Percentiles rank a stretch among this genome's conserved stretches.
These are phyloP conservation scores for Chenopodium berlandieri DNA, from an alignment of 148 eudicot species.

Conservation along the genomic window DNA sequence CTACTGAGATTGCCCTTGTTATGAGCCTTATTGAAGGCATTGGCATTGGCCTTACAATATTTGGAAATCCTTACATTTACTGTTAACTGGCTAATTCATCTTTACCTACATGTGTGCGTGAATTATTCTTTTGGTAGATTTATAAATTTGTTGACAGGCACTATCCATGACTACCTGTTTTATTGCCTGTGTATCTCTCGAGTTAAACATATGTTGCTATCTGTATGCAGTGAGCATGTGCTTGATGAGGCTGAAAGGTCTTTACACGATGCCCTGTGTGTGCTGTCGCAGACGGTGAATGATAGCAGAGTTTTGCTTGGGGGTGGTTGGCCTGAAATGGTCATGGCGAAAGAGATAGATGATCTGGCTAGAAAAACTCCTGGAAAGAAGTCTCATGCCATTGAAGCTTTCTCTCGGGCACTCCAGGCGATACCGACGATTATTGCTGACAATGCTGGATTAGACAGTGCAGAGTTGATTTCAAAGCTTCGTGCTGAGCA, in stretches of 20 bases:
- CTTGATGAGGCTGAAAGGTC: constrained; percentile 99
- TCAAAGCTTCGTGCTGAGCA: constrained; percentile 97
- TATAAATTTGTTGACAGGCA: neutral
- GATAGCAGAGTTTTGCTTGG: constrained; percentile 93
- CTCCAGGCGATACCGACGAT: constrained; percentile 87
- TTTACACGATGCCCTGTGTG: constrained; percentile 93
- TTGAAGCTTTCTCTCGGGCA: constrained; percentile 94
- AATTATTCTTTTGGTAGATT: neutral
- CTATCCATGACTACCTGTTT: neutral
- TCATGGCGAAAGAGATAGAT: constrained; percentile 96
- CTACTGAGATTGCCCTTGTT: neutral
- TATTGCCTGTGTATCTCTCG: neutral
- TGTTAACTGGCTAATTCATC: neutral
- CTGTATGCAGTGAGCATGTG: constrained; percentile 71
- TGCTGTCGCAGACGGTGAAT: constrained; percentile 89
- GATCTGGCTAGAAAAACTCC: constrained; percentile 91
- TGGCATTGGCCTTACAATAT: neutral
- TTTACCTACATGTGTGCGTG: too few species aligned
- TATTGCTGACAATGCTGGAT: constrained; percentile 96
- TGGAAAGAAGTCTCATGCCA: constrained; percentile 94
- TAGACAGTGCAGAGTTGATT: constrained; percentile 94
- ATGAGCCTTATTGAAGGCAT: neutral
- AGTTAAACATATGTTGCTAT: neutral
- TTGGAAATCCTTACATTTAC: neutral
- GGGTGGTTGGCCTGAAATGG: constrained; percentile 99